These are phyloP conservation scores for Trichosporon sp. DNA, from an alignment of 1,284 basidiomycete species.

Conservation along the genomic window DNA sequence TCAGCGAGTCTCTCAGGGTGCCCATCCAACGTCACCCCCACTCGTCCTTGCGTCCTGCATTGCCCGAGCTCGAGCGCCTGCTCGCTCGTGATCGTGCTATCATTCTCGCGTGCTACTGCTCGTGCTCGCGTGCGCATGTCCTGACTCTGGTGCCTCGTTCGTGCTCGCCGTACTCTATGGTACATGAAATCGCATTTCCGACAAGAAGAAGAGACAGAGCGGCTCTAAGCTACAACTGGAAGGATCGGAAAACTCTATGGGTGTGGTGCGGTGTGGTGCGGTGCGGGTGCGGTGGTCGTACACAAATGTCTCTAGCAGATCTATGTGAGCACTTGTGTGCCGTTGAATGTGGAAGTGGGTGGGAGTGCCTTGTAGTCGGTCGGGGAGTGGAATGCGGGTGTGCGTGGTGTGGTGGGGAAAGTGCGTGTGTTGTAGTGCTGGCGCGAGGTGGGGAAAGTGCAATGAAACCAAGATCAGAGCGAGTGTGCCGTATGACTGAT, in stretches of 20 bases:
- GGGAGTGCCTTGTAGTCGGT: background rate
- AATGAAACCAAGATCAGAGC: background rate
- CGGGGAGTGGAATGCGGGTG: background rate
- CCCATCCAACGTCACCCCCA: background rate
- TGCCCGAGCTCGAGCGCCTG: too few relatives aligned
- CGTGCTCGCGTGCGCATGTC: background rate
- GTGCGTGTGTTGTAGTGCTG: background rate
- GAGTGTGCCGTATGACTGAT: background rate
- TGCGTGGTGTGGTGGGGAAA: background rate
- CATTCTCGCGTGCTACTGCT: background rate
- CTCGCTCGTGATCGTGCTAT: background rate
- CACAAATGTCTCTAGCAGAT: background rate
- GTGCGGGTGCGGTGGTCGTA: too few relatives aligned
- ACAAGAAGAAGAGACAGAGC: background rate
- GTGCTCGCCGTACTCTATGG: background rate
- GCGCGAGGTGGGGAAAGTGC: background rate
- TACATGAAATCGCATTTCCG: background rate
- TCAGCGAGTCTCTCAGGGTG: background rate
- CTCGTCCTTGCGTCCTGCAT: background rate
- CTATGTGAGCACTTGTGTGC: background rate
- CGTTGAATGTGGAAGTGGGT: background rate
- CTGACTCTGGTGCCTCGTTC: background rate
- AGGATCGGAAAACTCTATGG: background rate
- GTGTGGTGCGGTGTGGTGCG: background rate
- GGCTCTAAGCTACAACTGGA: background rate